Evolutionary conservation across 2,329 filamentous ascomycete genomes (phyloP).

Genomic region (Neospermospora avenae): DNA sequence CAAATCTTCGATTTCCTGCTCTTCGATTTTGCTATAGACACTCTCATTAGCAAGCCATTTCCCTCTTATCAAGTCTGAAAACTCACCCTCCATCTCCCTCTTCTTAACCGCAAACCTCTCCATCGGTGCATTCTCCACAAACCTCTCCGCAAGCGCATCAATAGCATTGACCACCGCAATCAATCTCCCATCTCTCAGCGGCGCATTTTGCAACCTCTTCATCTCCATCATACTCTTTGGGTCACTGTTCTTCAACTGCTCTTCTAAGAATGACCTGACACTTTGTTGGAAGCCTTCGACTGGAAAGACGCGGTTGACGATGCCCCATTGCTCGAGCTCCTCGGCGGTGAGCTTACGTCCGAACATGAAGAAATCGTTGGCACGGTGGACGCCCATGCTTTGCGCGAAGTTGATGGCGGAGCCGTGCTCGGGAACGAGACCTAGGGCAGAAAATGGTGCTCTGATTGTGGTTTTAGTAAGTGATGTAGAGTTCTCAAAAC

Average conservation of each 20-base stretch:
- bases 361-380: constrained; percentile 52
- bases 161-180: constrained; percentile 45
- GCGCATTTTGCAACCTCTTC: constrained; percentile 47
- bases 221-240: constrained; percentile 51
- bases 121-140: constrained; percentile 45
- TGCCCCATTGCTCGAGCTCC: constrained; percentile 42
- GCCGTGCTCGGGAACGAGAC: constrained; percentile 47
- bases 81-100: constrained; percentile 32
- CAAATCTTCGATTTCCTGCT: constrained; percentile 26
- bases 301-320: constrained; percentile 46
- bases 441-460: constrained; percentile 46
- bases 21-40: constrained; percentile 23
- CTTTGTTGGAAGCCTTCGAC: constrained; percentile 40
- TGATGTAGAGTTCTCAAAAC: no score
- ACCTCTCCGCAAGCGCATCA: constrained; percentile 47
- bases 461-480: no score
- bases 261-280: constrained; percentile 42
- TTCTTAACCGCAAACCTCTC: constrained; percentile 44
- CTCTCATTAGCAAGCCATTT: background rate
- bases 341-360: constrained; percentile 43
- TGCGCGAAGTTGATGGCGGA: constrained; percentile 45
- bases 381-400: constrained; percentile 46
- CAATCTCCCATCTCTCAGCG: constrained; percentile 42
- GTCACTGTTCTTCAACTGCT: constrained; percentile 44
- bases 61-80: background rate